Percentiles rank a stretch among this genome's conserved stretches.
These are phyloP conservation scores for Candida sp. DNA, from an alignment of 1,139 yeast species.

Conservation along the genomic window DNA sequence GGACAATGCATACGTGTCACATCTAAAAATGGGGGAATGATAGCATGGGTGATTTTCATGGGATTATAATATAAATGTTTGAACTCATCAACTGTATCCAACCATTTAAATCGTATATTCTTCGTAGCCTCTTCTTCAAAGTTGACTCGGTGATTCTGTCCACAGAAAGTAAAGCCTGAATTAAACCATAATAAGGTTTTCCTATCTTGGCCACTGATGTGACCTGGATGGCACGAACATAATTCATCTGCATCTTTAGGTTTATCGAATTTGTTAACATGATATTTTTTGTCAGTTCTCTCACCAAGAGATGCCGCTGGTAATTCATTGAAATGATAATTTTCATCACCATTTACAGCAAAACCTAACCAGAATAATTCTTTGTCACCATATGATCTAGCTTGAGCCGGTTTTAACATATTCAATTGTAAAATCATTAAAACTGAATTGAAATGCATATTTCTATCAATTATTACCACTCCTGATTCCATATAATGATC, in stretches of 20 bases:
- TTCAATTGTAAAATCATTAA: constrained; percentile 27
- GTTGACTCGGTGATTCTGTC: constrained; percentile 19
- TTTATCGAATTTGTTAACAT: constrained; percentile 2
- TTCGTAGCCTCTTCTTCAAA: constrained; percentile 21
- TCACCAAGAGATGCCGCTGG: constrained; percentile 29
- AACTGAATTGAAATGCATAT: constrained; percentile 24
- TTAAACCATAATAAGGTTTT: constrained; percentile 29
- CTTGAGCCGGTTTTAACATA: constrained; percentile 20
- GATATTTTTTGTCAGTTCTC: constrained; percentile 15
- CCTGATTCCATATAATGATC: constrained; percentile 33
- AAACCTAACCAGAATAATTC: constrained; percentile 35
- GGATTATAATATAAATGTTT: constrained; percentile 21
- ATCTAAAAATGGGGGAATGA: constrained; percentile 28
- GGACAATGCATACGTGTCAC: constrained; percentile 20
- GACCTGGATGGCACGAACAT: constrained; percentile 47
- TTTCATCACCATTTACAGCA: constrained; percentile 30
- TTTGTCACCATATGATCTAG: constrained; percentile 30
- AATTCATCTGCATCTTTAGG: constrained; percentile 27
- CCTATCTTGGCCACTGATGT: constrained; percentile 29
- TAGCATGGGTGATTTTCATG: constrained; percentile 19
- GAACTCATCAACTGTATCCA: constrained; percentile 15
- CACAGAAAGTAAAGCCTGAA: constrained; percentile 32
- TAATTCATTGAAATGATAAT: constrained; percentile 23
- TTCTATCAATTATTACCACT: constrained; percentile 23
- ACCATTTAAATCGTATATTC: constrained; percentile 15